Evolutionary conservation across 345 rosid genomes (phyloP), one percentile per base, ranked within the genome.

Genomic region (Sisymbrium irio): DNA sequence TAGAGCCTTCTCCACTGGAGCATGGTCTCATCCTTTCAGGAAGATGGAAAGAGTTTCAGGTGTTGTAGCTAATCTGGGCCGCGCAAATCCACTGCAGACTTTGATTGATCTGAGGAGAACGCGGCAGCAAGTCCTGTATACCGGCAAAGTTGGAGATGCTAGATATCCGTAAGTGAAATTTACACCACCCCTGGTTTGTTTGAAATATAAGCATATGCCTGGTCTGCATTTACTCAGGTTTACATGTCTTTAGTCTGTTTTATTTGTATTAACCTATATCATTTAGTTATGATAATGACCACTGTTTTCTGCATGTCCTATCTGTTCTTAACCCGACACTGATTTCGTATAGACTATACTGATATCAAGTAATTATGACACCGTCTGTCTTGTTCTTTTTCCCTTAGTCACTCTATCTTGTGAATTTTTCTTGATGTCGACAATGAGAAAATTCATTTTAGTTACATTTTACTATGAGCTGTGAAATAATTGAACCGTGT

Each of bases 1-100:
- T 1, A 87, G 99, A 82, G 99, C 99, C 39, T 95, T 95, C 79
- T 92, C 99, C 32, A 92, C 99, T 78, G 99, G 99, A 69, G 96
- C 97, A 18, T 91, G 98, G 99, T 88, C 87, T 14, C 99, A 95
- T 81, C 92, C 96, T 47, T 92, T 67, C 58, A 87, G 85, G 81
- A 84, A 69, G 69, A 88, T 83, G 80, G 99, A 95, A 81, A 88
- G 97, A 68, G 83, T 88, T 58, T 89, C 97, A 22, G 99, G 99
- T 56, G 97, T 92, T 35, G 97, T 92, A 45, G 96, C 92, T 17
- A 95, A 87, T 66, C 82, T 95, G 50, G 86, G 97, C 41, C 90
- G 96, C 39, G 81, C 96, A 78, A 91, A 94, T 85, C 89, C 99
- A 37, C 64, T 92, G 80, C 99, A 94, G 78, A 81, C 93, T 25